Percentiles rank a stretch among this genome's conserved stretches.
phyloP scores from a whole-genome alignment of 2,329 filamentous ascomycete species.

The Dothideomycetidae sp. region DNA sequence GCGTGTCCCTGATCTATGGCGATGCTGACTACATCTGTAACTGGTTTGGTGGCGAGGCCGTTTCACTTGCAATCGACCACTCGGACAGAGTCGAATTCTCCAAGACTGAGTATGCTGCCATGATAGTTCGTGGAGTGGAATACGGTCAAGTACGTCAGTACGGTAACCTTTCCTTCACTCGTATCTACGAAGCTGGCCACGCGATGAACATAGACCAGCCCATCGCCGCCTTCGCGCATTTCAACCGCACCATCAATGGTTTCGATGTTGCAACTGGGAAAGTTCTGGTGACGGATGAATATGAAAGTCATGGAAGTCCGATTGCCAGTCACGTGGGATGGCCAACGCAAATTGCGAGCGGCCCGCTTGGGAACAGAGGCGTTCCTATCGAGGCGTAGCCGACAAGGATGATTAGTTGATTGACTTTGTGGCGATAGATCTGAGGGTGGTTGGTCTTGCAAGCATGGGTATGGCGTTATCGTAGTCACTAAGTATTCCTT shows the following conservation, averaged over 20 bases:
- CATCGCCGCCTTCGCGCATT: constrained; percentile 22
- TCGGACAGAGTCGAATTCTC: constrained; percentile 20
- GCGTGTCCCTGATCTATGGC: constrained; percentile 26
- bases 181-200: constrained; percentile 27
- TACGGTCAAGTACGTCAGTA: constrained; percentile 27
- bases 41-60: constrained; percentile 42
- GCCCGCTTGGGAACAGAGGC: too few relatives aligned
- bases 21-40: constrained; percentile 17
- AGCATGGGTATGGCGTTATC: too few relatives aligned
- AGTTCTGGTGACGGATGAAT: constrained; percentile 21
- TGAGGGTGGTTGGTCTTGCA: too few relatives aligned
- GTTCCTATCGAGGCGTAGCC: too few relatives aligned
- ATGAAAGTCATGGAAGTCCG: constrained; percentile 21
- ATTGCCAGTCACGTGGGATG: constrained; percentile 29
- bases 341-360: too few relatives aligned
- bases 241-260: constrained; percentile 25
- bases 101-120: constrained; percentile 20
- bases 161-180: constrained; percentile 20
- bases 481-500: too few relatives aligned
- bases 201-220: constrained; percentile 29
- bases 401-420: too few relatives aligned
- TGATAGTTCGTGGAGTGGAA: constrained; percentile 25
- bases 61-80: constrained; percentile 31
- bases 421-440: too few relatives aligned
- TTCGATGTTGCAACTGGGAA: constrained; percentile 25